A percentile compares a stretch with the other conserved stretches of the same genome.
phyloP scores from a whole-genome alignment of 106 monocot species.

The Narthecium ossifragum region DNA sequence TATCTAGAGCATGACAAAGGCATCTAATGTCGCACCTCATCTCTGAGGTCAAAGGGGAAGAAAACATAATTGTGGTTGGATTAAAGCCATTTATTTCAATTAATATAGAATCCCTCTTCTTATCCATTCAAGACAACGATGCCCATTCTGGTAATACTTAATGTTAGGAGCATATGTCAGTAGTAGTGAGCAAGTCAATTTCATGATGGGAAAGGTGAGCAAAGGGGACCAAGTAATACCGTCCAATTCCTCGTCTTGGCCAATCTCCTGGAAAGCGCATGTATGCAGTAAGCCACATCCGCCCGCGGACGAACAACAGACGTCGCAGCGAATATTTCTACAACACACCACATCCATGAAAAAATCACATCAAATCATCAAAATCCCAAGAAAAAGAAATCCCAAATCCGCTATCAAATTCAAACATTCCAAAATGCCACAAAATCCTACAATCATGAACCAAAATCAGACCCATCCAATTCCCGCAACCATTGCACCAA shows the following conservation, averaged over 20 bases:
- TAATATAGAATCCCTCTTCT: too few relatives aligned
- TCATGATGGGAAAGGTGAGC: neutral
- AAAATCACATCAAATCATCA: neutral
- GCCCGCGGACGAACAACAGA: conserved; percentile 51
- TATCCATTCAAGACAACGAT: too few relatives aligned
- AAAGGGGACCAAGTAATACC: conserved; percentile 26
- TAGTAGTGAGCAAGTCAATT: too few relatives aligned
- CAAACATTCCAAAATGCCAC: neutral
- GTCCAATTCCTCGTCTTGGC: conserved; percentile 77
- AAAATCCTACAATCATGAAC: neutral
- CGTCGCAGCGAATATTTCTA: conserved; percentile 73
- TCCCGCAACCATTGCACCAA: neutral
- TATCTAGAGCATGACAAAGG: too few relatives aligned
- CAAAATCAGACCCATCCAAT: neutral
- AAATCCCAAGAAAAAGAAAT: neutral
- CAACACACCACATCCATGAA: neutral
- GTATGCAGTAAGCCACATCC: conserved; percentile 79
- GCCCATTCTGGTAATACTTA: too few relatives aligned
- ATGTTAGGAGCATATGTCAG: too few relatives aligned
- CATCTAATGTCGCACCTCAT: too few relatives aligned
- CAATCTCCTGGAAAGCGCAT: conserved; percentile 58
- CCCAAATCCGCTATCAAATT: neutral
- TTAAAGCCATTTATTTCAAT: too few relatives aligned
- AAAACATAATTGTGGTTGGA: too few relatives aligned
- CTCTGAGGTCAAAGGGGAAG: too few relatives aligned